These are phyloP conservation scores for Cordyceps cicadae DNA, from an alignment of 2,329 filamentous ascomycete genomes.

Conservation along the genomic window DNA sequence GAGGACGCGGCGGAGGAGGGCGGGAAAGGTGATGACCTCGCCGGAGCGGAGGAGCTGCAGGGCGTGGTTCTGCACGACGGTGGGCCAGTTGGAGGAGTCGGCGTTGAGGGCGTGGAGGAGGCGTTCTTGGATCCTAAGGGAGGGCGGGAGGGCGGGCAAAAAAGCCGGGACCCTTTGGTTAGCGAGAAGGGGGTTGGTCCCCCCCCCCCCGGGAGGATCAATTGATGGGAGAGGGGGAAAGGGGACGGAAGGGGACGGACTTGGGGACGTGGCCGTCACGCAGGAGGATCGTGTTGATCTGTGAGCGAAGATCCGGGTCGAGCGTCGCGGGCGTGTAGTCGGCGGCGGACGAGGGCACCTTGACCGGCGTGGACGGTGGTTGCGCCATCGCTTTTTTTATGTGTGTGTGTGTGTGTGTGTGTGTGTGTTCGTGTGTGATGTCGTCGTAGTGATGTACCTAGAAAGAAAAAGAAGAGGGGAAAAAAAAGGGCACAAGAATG, in stretches of 20 bases:
- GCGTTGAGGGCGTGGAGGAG: conserved; percentile 55
- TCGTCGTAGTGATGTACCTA: background rate
- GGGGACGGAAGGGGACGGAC: conserved; percentile 28
- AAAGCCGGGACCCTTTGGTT: background rate
- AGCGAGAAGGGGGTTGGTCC: background rate
- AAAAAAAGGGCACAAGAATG: background rate
- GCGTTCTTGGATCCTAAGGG: conserved; percentile 51
- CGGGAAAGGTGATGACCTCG: conserved; percentile 51
- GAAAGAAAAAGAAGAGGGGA: no score
- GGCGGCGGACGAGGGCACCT: conserved; percentile 51
- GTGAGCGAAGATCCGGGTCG: conserved; percentile 53
- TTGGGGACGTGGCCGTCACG: conserved; percentile 51
- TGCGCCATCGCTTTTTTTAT: conserved; percentile 31
- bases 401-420: background rate
- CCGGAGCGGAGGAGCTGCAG: conserved; percentile 52
- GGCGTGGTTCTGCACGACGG: conserved; percentile 50
- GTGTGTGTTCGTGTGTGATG: background rate
- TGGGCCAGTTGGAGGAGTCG: conserved; percentile 54
- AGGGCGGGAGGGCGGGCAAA: no score
- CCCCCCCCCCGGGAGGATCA: no score
- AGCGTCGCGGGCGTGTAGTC: conserved; percentile 53
- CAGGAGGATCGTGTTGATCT: conserved; percentile 52
- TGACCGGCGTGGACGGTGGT: conserved; percentile 46
- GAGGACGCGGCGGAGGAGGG: conserved; percentile 51
- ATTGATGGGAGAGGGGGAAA: no score